Conservation (phyloP, 257 asterid genomes). For the Solanum chilense region DNA sequence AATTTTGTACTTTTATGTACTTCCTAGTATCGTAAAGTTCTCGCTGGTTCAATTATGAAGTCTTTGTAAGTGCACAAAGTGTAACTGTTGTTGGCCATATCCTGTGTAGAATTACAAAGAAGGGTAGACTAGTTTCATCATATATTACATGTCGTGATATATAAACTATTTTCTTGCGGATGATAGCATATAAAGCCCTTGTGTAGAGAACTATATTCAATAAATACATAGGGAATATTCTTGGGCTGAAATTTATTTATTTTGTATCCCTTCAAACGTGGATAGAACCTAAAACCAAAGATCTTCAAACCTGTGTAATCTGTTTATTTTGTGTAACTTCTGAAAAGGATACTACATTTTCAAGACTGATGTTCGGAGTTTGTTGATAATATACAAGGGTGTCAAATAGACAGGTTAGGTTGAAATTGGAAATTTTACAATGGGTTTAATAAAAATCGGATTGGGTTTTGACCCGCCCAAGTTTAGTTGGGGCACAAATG, state of each 20-base stretch:
- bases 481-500: no score
- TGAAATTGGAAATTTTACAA: no score
- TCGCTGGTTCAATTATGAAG: neutral
- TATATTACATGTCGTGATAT: neutral
- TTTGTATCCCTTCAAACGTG: neutral
- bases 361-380: neutral
- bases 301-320: neutral
- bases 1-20: neutral
- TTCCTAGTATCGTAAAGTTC: neutral
- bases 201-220: neutral
- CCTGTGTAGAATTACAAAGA: neutral
- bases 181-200: neutral
- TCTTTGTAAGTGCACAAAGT: neutral
- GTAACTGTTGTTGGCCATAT: neutral
- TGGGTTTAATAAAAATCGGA: no score
- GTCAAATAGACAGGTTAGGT: no score
- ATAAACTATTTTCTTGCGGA: neutral
- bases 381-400: no score
- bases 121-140: neutral
- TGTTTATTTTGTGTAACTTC: neutral
- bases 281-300: neutral
- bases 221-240: neutral
- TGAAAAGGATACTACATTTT: neutral
- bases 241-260: neutral
- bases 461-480: no score